phyloP scores from a whole-genome alignment of 2,329 filamentous ascomycete species.

The Sclerotinia borealis region DNA sequence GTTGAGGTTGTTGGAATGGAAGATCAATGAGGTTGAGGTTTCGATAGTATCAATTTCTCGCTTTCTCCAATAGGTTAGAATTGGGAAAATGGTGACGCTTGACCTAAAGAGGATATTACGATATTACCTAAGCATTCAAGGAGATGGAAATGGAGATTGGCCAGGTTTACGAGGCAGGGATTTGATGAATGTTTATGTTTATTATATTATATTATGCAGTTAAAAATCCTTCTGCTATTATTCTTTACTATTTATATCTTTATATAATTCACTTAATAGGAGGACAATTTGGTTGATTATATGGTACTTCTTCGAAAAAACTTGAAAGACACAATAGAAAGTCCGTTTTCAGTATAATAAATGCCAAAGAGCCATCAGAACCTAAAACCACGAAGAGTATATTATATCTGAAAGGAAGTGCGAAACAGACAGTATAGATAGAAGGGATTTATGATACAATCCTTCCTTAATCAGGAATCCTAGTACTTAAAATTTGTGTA shows the following conservation, averaged over 20 bases:
- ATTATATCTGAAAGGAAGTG: neutral
- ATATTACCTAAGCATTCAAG: constrained; percentile 1
- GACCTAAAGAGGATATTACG: neutral
- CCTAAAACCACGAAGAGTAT: neutral
- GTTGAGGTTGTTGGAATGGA: constrained; percentile 9
- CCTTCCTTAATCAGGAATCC: too few species aligned
- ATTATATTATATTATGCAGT: neutral
- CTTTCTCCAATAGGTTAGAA: constrained; percentile 6
- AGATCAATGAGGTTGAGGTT: constrained; percentile 2
- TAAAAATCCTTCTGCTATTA: neutral
- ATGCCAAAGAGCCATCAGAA: neutral
- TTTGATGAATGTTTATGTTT: neutral
- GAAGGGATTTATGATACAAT: too few species aligned
- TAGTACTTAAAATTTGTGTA: too few species aligned
- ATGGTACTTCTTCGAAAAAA: neutral
- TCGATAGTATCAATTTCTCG: constrained; percentile 7
- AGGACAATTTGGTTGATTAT: neutral
- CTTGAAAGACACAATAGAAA: neutral
- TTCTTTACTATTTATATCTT: too few species aligned
- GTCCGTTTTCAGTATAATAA: neutral
- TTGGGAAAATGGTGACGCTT: neutral
- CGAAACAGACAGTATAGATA: neutral
- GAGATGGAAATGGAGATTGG: too few species aligned
- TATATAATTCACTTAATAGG: neutral
- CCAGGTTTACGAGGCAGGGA: neutral